Evolutionary conservation across 495 filamentous ascomycete genomes (phyloP), one percentile per base, ranked within the genome.

Genomic region (Chaetomium fimeti): DNA sequence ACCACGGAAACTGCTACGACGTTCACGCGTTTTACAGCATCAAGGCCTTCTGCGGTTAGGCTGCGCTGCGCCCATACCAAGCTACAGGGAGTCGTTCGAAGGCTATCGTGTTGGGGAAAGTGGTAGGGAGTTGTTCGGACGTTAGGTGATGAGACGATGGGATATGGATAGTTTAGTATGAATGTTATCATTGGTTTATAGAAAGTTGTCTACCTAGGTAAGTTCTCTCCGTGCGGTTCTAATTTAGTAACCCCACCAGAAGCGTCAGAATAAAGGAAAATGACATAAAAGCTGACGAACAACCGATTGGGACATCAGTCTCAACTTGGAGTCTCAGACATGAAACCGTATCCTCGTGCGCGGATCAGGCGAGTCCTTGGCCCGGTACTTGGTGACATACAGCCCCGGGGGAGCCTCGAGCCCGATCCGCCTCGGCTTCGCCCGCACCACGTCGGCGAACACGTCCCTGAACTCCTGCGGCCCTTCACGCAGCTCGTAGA

Each of bases 21-120:
- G 43, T 47, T 47, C n/a, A 47, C n/a, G 43, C 43, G 1, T 47
- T 47, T 47, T 47, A 47, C n/a, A 47, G 43, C 43, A 22, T 47
- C 43, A 47, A 47, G 43, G 5, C 16, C 15, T 45, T 45, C 42
- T 45, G 42, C 42, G 1, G n/a, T 16, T 45, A 45, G 42, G n/a
- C 40, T 18, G 12, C 15, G 40, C 40, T 3, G 29, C 3, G 29
- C 3, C 29, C 7, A 3, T 45, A 9, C 12, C 42, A n/a, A 3
- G 12, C 4, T 45, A 9, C 42, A 9, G 13, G 42, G 42, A 15
- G 12, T 45, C 12, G 42, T 4, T 45, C n/a, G 42, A n/a, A 45
- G 42, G 12, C 42, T 3, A 15, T 45, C 12, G 13, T 45, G 42
- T 45, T 45, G 3, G 13, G 42, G 42, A 13, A 45, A 4, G 13